Percentiles rank a stretch among this genome's conserved stretches.
Evolutionary conservation across 768 basidiomycete species (phyloP).

Genomic region (Chiua virens): DNA sequence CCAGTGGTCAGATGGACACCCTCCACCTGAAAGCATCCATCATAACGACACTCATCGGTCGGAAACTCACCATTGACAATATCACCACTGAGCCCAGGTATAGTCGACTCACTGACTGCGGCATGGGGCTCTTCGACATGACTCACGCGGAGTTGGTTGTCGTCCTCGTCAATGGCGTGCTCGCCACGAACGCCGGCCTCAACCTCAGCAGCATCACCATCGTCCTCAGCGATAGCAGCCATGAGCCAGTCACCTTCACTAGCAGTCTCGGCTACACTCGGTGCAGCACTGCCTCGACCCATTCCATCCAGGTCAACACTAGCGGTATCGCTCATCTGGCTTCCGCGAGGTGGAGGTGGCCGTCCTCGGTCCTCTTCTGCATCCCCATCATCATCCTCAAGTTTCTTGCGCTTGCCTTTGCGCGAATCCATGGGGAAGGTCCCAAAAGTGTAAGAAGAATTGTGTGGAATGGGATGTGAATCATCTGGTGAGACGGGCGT

Average conservation of each 20-base stretch:
- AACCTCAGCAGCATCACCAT: constrained; percentile 54
- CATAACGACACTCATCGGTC: constrained; percentile 33
- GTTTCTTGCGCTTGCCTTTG: constrained; percentile 86
- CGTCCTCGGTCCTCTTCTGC: constrained; percentile 67
- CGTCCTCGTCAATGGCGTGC: constrained; percentile 46
- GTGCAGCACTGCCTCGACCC: constrained; percentile 61
- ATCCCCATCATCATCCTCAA: constrained; percentile 87
- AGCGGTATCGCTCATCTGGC: constrained; percentile 51
- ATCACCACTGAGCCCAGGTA: constrained; percentile 33
- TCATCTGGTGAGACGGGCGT: constrained; percentile 84
- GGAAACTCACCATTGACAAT: constrained; percentile 55
- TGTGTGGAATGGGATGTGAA: constrained; percentile 69
- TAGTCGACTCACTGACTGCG: constrained; percentile 32
- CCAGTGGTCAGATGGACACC: constrained; percentile 38
- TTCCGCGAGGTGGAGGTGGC: constrained; percentile 55
- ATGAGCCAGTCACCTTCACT: constrained; percentile 88
- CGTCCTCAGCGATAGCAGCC: constrained; percentile 80
- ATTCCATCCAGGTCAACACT: constrained; percentile 58
- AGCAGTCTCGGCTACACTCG: constrained; percentile 57
- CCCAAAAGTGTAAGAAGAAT: constrained; percentile 39
- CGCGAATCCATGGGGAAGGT: constrained; percentile 56
- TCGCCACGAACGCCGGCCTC: constrained; percentile 57
- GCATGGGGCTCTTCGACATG: constrained; percentile 39
- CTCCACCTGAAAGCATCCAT: constrained; percentile 46
- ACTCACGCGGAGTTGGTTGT: constrained; percentile 45